Base-by-base conservation (phyloP, 2,329 filamentous ascomycete genomes). In the Beauveria sp. region DNA sequence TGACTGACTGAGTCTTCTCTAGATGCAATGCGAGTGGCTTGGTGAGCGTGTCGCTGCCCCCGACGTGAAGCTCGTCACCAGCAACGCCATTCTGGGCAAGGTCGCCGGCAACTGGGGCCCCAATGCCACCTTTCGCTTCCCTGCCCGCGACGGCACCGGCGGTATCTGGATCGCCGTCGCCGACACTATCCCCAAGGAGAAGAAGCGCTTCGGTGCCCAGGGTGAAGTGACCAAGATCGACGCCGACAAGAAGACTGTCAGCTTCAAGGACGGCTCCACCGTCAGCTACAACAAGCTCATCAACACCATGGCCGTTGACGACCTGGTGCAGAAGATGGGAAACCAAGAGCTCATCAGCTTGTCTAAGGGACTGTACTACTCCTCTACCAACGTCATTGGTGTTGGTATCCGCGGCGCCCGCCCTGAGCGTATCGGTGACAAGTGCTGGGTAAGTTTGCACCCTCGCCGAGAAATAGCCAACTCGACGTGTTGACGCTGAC, bases 1-100 rank as follows among this genome's bases (percentile, higher is more conserved):
- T 26, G 46, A 34, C 46, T 55, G 24, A 60, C 66, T 66, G 24
- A 67, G 26, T 24, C 14, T 16, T 28, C 14, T 30, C 63, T 67
- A 96, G 93, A 99, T 99, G 95, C 95, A 98, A 90, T 96, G 92
- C 77, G 81, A 88, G 75, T 99, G 95, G 95, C 89, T 98, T 65
- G 95, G 95, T 70, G 95, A 99, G 86, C 93, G 95, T 83, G 95
- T 99, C 58, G 95, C 95, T 64, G 93, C 93, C 59, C 95, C 95
- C 67, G 91, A 99, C 74, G 84, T 97, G 81, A 99, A 99, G 87
- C 85, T 83, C 45, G 90, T 96, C 69, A 93, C 91, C 70, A 89
- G 86, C 80, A 99, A 99, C 77, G 90, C 97, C 72, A 92, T 99
- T 72, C 85, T 98, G 66, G 88, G 93, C 80, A 98, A 96, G 86